phyloP scores from a whole-genome alignment of 2,329 filamentous ascomycete species.

The Anthostomella pinea region DNA sequence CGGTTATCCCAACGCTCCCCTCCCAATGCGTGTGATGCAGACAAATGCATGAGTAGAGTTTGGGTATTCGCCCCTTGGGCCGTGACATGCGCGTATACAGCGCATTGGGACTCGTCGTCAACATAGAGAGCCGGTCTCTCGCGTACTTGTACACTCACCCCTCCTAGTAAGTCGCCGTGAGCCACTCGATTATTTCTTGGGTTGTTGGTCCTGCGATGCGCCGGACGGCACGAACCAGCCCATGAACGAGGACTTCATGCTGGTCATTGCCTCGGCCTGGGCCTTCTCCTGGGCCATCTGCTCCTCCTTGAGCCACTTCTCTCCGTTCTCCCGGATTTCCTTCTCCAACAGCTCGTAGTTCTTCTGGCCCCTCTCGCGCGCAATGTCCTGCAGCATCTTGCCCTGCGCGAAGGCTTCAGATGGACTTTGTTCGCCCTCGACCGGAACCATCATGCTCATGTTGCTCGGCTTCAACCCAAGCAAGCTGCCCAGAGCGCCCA shows the following conservation, averaged over 20 bases:
- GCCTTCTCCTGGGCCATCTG: constrained; percentile 82
- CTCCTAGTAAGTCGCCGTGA: too few relatives aligned
- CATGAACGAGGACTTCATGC: constrained; percentile 78
- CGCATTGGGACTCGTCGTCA: too few relatives aligned
- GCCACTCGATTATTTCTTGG: constrained; percentile 18
- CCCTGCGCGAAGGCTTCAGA: constrained; percentile 81
- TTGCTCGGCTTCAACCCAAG: constrained; percentile 74
- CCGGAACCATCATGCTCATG: constrained; percentile 58
- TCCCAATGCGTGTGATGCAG: too few relatives aligned
- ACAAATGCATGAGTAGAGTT: too few relatives aligned
- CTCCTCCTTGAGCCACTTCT: constrained; percentile 95
- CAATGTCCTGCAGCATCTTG: constrained; percentile 96
- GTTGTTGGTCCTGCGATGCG: constrained; percentile 11
- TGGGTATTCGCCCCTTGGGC: too few relatives aligned
- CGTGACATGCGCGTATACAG: too few relatives aligned
- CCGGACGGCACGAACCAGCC: constrained; percentile 45
- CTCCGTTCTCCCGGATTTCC: constrained; percentile 89
- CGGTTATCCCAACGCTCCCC: too few relatives aligned
- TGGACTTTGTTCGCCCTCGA: constrained; percentile 67
- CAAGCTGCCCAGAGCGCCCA: constrained; percentile 67
- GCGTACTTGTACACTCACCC: too few relatives aligned
- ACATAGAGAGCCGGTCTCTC: too few relatives aligned
- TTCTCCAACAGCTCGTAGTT: constrained; percentile 87
- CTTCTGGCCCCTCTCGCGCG: constrained; percentile 84
- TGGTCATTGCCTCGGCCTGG: constrained; percentile 87